phyloP scores from a whole-genome alignment of 2,329 filamentous ascomycete genomes.

The Corinectria fuckeliana region DNA sequence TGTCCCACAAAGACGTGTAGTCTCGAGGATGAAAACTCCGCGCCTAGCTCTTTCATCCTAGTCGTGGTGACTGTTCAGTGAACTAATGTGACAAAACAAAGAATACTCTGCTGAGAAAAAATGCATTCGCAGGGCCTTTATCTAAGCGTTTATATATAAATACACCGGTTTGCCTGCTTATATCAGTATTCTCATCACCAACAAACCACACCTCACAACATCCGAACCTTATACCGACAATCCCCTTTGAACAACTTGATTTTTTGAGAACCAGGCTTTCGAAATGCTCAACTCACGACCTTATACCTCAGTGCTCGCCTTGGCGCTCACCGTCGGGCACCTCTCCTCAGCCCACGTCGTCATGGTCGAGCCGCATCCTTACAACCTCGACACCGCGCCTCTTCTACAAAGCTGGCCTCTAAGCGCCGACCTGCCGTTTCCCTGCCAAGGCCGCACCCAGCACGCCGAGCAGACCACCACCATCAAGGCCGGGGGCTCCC shows the following conservation, averaged over 20 bases:
- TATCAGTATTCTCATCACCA: background rate
- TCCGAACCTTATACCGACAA: background rate
- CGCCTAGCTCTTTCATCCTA: background rate
- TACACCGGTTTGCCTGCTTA: background rate
- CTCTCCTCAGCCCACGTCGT: conserved; percentile 29
- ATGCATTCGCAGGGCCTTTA: background rate
- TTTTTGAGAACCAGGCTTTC: too few relatives aligned
- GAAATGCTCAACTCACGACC: background rate
- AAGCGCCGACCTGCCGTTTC: conserved; percentile 28
- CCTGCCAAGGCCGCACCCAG: conserved; percentile 31
- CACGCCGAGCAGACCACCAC: conserved; percentile 32
- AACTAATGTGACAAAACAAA: background rate
- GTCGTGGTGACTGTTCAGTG: background rate
- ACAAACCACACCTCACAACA: background rate
- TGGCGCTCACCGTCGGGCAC: conserved; percentile 6
- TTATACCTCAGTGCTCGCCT: background rate
- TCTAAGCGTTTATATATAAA: background rate
- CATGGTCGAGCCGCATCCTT: conserved; percentile 40
- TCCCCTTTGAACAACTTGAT: too few relatives aligned
- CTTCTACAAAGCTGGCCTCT: conserved; percentile 32
- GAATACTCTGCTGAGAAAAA: background rate
- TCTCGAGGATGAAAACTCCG: too few relatives aligned
- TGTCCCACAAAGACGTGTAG: background rate
- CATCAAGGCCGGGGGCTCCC: conserved; percentile 29
- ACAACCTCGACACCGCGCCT: conserved; percentile 36